Evolutionary conservation across 140 eudicot species (phyloP), one percentile per base, ranked within the genome.

Genomic region (Stevia rebaudiana): DNA sequence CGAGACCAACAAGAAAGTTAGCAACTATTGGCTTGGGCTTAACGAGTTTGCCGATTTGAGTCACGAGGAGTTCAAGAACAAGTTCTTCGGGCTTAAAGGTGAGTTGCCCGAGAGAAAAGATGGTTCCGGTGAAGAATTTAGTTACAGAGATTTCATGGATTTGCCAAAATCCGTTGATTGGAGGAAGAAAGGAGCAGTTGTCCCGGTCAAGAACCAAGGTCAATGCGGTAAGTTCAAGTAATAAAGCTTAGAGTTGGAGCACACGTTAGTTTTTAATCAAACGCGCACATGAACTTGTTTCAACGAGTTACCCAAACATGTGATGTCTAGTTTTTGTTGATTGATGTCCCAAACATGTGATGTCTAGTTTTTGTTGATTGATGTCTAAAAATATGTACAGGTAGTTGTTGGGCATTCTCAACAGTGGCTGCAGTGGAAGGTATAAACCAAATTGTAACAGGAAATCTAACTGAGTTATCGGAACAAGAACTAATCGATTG

Each of bases 101-200:
- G 77, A 74, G n/a, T 49, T 49, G 24, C 55, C 73, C 8, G 61
- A 67, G 21, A 79, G 71, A 25, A 76, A 60, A 74, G 81, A 76
- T 6, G 24, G 60, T n/a, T 61, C 76, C 0, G 1, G 43, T 35
- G 58, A 55, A 21, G 78, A 69, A 22, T 82, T 79, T 63, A 76
- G 60, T 30, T 76, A 82, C 66, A 61, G 69, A 65, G 83, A 82
- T 71, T 70, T 79, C 11, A 68, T 60, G 16, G 69, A 61, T 58
- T 66, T 82, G 21, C 94, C 94, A 2, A 80, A 80, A 59, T 85
- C 89, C 3, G 76, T 82, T 1, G 94, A 85, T 48, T 82, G 89
- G 89, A 82, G 89, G 62, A 77, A 79, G 78, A 85, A 82, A 80
- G 94, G 94, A 35, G 94, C 84, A 0, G 94, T 85, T 30, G 68